Percentiles rank a stretch among this genome's conserved stretches.
Evolutionary conservation across 371 early-diverging fungal species (phyloP).

Genomic region (Mortierella sp.): DNA sequence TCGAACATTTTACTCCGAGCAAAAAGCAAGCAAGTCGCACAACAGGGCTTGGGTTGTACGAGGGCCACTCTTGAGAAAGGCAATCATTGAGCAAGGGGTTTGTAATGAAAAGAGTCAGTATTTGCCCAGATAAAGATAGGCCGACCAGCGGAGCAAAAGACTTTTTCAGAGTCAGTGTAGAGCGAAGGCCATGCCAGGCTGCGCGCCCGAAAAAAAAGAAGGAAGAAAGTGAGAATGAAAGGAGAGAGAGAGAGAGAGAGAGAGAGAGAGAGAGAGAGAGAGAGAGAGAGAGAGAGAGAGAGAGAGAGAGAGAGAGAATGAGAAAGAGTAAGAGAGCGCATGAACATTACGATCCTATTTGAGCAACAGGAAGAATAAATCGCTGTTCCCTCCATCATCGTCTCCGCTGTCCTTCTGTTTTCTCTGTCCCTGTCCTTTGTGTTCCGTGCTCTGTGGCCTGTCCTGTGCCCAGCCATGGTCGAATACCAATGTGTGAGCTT

Average conservation of each 20-base stretch:
- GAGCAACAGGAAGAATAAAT: not conserved
- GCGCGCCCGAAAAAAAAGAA: not conserved
- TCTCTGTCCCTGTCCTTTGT: not conserved
- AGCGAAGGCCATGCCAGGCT: no score
- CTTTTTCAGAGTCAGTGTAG: no score
- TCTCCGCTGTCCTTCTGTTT: not conserved
- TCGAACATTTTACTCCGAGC: no score
- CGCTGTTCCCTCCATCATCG: not conserved
- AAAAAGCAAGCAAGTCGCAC: no score
- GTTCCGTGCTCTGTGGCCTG: not conserved
- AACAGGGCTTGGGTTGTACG: no score
- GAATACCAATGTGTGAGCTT: no score
- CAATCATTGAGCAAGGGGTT: no score
- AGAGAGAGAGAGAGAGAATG: not conserved
- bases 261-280: not conserved
- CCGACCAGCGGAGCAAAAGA: no score
- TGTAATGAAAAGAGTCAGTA: no score
- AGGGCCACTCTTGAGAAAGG: no score
- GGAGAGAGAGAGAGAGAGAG: not conserved
- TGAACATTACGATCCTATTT: not conserved
- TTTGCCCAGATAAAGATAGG: no score
- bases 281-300: not conserved
- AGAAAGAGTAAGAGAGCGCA: conserved; percentile 4
- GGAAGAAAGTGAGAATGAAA: not conserved
- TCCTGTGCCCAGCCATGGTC: not conserved